A percentile compares a stretch with the other conserved stretches of the same genome.
Conservation (phyloP, 1,284 basidiomycete species). For the Leccinum brunneo-olivaceum region DNA sequence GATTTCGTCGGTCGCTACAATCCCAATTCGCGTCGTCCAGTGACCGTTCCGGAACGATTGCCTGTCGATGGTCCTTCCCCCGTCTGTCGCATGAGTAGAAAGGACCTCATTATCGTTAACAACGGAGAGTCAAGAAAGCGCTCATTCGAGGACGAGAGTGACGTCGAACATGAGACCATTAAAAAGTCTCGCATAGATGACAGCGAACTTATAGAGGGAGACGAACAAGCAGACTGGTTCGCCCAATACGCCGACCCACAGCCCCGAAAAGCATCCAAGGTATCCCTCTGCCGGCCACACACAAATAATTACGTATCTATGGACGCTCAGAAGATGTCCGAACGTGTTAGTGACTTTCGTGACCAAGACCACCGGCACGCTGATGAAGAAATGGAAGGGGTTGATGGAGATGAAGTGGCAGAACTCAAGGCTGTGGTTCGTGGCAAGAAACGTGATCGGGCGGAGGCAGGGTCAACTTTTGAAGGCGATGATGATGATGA, state of each 20-base stretch:
- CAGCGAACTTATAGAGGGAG: constrained; percentile 40
- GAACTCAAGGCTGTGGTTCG: constrained; percentile 34
- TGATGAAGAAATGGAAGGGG: constrained; percentile 29
- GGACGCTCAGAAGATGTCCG: constrained; percentile 37
- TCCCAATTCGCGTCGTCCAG: constrained; percentile 27
- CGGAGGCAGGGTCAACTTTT: constrained; percentile 65
- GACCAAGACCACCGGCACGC: constrained; percentile 30
- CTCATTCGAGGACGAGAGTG: constrained; percentile 35
- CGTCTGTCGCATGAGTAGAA: constrained; percentile 24
- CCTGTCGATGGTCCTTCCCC: constrained; percentile 11
- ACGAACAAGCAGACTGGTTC: constrained; percentile 40
- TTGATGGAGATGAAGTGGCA: constrained; percentile 37
- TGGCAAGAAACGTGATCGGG: constrained; percentile 70
- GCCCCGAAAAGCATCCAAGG: constrained; percentile 42
- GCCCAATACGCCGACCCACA: constrained; percentile 20
- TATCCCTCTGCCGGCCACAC: constrained; percentile 37
- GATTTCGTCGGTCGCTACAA: constrained; percentile 32
- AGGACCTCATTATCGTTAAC: constrained; percentile 10
- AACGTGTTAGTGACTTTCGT: constrained; percentile 39
- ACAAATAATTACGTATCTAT: constrained; percentile 33
- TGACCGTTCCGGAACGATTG: constrained; percentile 17
- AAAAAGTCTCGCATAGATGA: constrained; percentile 50
- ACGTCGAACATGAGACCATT: constrained; percentile 36
- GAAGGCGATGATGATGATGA: constrained; percentile 56
- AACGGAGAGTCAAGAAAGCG: constrained; percentile 35